Base-by-base conservation (phyloP, 2,329 filamentous ascomycete genomes). In the Metarhizium humberi region DNA sequence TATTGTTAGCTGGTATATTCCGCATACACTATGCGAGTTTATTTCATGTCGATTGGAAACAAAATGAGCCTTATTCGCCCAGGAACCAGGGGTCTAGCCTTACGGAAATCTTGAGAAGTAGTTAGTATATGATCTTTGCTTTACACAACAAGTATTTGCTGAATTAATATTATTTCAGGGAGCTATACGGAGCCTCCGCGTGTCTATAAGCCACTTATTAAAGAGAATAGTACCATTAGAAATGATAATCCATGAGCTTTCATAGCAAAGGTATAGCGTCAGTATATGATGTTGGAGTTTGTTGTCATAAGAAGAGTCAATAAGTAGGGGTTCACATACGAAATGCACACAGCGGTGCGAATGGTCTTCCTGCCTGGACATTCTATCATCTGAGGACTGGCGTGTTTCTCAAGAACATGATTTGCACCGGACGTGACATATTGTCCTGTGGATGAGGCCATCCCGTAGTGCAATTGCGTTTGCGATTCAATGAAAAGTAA, bases 181-280 rank as follows among this genome's bases (percentile, higher is more conserved):
- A 18, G 3, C n/a, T 25, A n/a, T n/a, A 64, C 62, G 60, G 34
- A 63, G 63, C 52, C 58, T 60, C 58, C 36, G 47, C 7, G 48
- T 49, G 67, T 89, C 83, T 57, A 95, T 80, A 51, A 95, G 82
- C 82, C 87, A 92, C 75, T 95, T 95, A 78, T 95, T 95, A 79
- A 95, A 95, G 58, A 95, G 75, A 66, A 95, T 95, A 58, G 92
- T 90, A 64, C 82, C 78, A 60, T 90, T 92, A 64, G 88, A 94
- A 68, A 94, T 82, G 61, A 89, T 78, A 62, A 95, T 95, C 90
- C 90, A 95, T 66, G 82, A 80, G 53, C 78, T 80, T 42, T 14
- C 3, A 13, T 25, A 6, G 13, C 14, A 13, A 42, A 16, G 40
- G 14, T 14, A 18, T 11, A 1, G 2, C 10, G 40, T 42, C 40